phyloP scores from a whole-genome alignment of 148 eudicot genomes.

The Gaultheria prostrata region DNA sequence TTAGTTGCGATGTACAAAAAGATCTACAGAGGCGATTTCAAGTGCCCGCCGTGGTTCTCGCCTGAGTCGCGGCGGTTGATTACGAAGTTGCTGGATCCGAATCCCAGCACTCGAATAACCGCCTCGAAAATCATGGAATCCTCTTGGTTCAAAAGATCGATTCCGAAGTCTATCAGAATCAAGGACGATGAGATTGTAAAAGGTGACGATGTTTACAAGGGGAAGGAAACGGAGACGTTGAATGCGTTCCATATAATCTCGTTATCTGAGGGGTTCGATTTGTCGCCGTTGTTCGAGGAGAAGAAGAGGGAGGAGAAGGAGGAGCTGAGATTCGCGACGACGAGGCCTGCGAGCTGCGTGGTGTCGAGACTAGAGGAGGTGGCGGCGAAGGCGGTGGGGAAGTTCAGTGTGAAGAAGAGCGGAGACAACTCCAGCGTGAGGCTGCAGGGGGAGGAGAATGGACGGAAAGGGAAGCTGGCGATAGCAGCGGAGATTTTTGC shows the following conservation, averaged over 20 bases:
- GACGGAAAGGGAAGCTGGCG: slow-evolving; percentile 58
- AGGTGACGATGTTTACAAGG: background rate
- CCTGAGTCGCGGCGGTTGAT: slow-evolving; percentile 40
- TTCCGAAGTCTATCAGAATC: background rate
- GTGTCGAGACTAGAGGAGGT: slow-evolving; percentile 55
- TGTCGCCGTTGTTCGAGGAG: slow-evolving; percentile 62
- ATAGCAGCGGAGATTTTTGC: slow-evolving; percentile 50
- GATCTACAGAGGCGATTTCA: slow-evolving; percentile 60
- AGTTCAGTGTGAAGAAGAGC: slow-evolving; percentile 50
- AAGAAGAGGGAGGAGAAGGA: slow-evolving; percentile 48
- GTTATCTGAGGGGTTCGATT: slow-evolving; percentile 60
- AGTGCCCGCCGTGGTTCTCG: slow-evolving; percentile 73
- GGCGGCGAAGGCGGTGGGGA: slow-evolving; percentile 33
- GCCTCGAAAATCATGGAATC: slow-evolving; percentile 45
- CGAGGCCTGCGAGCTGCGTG: slow-evolving; percentile 45
- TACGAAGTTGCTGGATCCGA: slow-evolving; percentile 64
- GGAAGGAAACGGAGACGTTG: slow-evolving; percentile 40
- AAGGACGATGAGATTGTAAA: background rate
- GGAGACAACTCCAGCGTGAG: slow-evolving; percentile 37
- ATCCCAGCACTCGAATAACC: slow-evolving; percentile 49
- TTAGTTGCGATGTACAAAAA: slow-evolving; percentile 55
- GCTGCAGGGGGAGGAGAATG: slow-evolving; percentile 42
- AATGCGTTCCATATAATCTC: slow-evolving; percentile 86
- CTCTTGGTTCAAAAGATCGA: slow-evolving; percentile 44
- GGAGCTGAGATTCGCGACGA: slow-evolving; percentile 55